These are phyloP conservation scores for Polyporus tsugae DNA, from an alignment of 1,284 basidiomycete species.

Conservation along the genomic window DNA sequence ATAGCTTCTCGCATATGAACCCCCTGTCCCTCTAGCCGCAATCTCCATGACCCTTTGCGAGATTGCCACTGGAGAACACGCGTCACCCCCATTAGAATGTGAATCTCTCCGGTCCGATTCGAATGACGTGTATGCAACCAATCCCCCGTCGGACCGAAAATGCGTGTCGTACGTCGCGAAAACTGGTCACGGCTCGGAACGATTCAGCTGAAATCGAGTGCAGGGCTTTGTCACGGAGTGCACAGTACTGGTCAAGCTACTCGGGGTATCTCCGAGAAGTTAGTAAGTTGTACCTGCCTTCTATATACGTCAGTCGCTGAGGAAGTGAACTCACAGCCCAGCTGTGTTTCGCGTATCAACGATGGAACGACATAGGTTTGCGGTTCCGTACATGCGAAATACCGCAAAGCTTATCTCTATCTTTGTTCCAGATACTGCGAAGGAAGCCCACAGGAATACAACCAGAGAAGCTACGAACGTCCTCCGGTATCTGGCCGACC, in stretches of 20 bases:
- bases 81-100: slow-evolving; percentile 75
- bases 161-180: slow-evolving; percentile 39
- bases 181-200: slow-evolving; percentile 6
- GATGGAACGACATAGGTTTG: slow-evolving; percentile 75
- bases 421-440: slow-evolving; percentile 61
- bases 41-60: slow-evolving; percentile 83
- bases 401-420: neutral
- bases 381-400: neutral
- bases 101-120: slow-evolving; percentile 43
- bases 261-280: slow-evolving; percentile 82
- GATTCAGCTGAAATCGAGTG: neutral
- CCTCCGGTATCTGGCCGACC: slow-evolving; percentile 54
- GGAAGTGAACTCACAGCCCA: slow-evolving; percentile 56
- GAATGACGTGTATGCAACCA: neutral
- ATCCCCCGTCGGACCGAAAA: slow-evolving; percentile 22
- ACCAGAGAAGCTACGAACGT: slow-evolving; percentile 65
- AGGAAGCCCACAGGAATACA: slow-evolving; percentile 70
- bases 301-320: slow-evolving; percentile 13
- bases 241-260: slow-evolving; percentile 85
- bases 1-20: neutral
- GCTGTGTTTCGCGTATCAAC: slow-evolving; percentile 74
- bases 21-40: slow-evolving; percentile 55
- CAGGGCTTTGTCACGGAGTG: slow-evolving; percentile 77
- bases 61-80: slow-evolving; percentile 70
- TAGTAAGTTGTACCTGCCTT: slow-evolving; percentile 52